Percentiles rank a stretch among this genome's conserved stretches.
These are phyloP conservation scores for Agarophyton chilense DNA, from an alignment of 23 red algal species.

Conservation along the genomic window DNA sequence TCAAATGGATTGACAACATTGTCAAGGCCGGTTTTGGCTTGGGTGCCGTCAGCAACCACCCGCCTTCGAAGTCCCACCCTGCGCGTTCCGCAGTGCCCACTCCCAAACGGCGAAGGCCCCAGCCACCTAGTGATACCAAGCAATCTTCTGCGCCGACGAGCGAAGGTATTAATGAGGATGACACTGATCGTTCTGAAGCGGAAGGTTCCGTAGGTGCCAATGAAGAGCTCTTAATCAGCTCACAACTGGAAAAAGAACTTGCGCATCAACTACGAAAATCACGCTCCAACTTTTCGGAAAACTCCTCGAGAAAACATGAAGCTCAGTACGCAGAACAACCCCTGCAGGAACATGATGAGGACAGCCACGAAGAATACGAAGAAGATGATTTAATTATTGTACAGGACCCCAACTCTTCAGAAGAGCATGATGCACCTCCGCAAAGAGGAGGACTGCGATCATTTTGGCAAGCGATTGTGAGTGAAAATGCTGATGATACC, in stretches of 20 bases:
- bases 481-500: slow-evolving; percentile 63
- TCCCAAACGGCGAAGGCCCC: background rate
- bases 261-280: background rate
- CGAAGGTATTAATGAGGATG: background rate
- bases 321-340: background rate
- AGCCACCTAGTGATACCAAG: background rate
- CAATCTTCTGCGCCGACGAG: background rate
- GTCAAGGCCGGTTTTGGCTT: slow-evolving; percentile 57
- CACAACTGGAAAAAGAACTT: slow-evolving; percentile 14
- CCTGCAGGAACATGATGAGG: background rate
- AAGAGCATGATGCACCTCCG: background rate
- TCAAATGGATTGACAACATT: slow-evolving; percentile 62
- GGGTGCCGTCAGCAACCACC: background rate
- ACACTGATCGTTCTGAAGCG: background rate
- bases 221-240: slow-evolving; percentile 1
- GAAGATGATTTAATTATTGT: slow-evolving; percentile 27
- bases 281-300: background rate
- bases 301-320: background rate
- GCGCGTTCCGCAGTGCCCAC: background rate
- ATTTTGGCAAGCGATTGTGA: slow-evolving; percentile 67
- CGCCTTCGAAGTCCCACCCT: no score
- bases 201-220: background rate
- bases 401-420: background rate
- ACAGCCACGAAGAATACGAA: background rate
- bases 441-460: slow-evolving; percentile 1